Conservation (phyloP, 2,329 filamentous ascomycete species). For the Hypoxylon sp. region DNA sequence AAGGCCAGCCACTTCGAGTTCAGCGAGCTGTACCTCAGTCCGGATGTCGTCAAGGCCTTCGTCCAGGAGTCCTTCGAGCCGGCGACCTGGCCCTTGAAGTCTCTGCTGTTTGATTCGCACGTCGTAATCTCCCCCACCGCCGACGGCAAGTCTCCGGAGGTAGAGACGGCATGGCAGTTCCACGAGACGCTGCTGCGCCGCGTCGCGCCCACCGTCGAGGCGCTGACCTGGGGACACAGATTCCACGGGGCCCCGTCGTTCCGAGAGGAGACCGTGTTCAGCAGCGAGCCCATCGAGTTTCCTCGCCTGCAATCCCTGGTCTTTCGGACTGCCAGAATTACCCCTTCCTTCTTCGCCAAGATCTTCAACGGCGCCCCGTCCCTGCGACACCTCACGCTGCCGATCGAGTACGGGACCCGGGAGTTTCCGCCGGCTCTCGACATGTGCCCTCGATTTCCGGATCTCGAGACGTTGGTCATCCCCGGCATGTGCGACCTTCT, state of each 20-base stretch:
- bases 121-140: too few species aligned
- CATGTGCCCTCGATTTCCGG: background rate
- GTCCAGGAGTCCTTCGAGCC: background rate
- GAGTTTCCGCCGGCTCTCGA: background rate
- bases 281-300: background rate
- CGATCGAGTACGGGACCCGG: background rate
- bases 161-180: background rate
- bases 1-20: background rate
- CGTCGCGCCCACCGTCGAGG: slow-evolving; percentile 10
- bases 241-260: too few species aligned
- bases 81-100: background rate
- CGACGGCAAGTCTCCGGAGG: too few species aligned
- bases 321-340: background rate
- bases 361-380: slow-evolving; percentile 6
- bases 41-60: background rate
- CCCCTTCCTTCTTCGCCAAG: background rate
- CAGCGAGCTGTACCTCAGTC: background rate
- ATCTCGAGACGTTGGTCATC: background rate
- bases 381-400: slow-evolving; percentile 3
- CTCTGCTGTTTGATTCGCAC: background rate
- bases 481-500: background rate
- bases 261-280: too few species aligned
- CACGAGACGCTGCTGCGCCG: slow-evolving; percentile 1
- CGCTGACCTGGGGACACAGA: background rate
- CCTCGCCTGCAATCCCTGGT: slow-evolving; percentile 1